Conservation (phyloP, 2,329 filamentous ascomycete species). For the Colletotrichum neosansevieriae region DNA sequence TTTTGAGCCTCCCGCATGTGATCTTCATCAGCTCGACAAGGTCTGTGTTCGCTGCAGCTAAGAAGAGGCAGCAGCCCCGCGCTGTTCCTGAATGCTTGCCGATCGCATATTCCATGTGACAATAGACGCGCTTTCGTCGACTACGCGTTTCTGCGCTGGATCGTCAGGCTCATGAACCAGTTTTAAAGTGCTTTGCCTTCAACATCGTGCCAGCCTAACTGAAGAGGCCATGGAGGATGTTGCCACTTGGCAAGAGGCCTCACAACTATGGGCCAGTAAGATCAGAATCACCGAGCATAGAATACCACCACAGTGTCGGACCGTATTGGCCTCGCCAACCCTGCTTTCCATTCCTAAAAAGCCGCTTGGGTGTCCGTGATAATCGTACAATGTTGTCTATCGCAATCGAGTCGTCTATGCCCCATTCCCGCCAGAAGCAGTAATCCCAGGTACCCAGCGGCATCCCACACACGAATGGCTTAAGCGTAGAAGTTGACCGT, state of each 20-base stretch:
- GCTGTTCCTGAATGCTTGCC: constrained; percentile 1
- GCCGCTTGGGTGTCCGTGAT: constrained; percentile 38
- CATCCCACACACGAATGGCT: constrained; percentile 38
- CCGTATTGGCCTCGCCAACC: constrained; percentile 21
- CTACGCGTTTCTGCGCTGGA: not conserved
- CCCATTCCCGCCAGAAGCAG: constrained; percentile 38
- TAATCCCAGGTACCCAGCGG: constrained; percentile 32
- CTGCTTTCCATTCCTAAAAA: constrained; percentile 39
- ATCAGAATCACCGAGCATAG: not conserved
- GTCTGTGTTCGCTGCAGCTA: not conserved
- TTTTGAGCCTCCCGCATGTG: not conserved
- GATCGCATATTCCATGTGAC: not conserved
- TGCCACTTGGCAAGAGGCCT: constrained; percentile 39
- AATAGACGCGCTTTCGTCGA: not conserved
- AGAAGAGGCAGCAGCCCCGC: not conserved
- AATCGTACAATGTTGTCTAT: constrained; percentile 41
- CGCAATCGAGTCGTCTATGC: constrained; percentile 39
- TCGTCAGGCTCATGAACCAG: not conserved
- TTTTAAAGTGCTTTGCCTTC: not conserved
- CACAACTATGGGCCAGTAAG: not conserved
- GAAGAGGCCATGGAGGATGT: not conserved
- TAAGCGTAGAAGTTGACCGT: constrained; percentile 70
- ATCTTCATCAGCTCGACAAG: constrained; percentile 37
- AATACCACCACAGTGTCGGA: not conserved
- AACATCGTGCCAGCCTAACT: not conserved